Percentiles rank a stretch among this genome's conserved stretches.
These are phyloP conservation scores for Ligustrum vulgare DNA, from an alignment of 257 asterid genomes.

Conservation along the genomic window DNA sequence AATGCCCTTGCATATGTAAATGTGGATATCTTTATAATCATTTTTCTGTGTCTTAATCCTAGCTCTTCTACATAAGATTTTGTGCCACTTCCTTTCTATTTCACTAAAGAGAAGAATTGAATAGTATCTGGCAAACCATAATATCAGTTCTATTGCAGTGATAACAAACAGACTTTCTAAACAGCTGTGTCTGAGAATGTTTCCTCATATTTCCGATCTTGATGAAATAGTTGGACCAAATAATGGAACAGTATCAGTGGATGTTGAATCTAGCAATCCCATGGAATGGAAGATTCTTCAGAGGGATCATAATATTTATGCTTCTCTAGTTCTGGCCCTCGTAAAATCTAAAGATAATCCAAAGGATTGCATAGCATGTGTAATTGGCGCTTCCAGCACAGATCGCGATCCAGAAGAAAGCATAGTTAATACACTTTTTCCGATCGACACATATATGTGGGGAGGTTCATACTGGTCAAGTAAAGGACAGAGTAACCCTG, in stretches of 20 bases:
- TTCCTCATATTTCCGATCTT: conserved; percentile 42
- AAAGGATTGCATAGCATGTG: conserved; percentile 34
- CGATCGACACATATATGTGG: conserved; percentile 28
- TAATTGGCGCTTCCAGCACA: conserved; percentile 59
- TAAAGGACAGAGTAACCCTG: conserved; percentile 47
- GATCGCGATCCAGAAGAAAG: conserved; percentile 37
- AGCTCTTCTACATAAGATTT: background rate
- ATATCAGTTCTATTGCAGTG: conserved; percentile 38
- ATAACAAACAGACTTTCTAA: conserved; percentile 46
- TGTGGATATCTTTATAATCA: background rate
- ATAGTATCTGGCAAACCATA: background rate
- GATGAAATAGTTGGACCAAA: conserved; percentile 24
- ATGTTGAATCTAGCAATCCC: conserved; percentile 32
- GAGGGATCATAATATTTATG: conserved; percentile 46
- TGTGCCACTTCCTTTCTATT: background rate
- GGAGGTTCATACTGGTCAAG: conserved; percentile 60
- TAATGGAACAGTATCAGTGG: conserved; percentile 4
- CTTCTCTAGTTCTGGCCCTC: conserved; percentile 38
- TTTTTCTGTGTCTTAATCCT: background rate
- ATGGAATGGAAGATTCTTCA: conserved; percentile 31
- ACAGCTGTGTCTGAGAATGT: conserved; percentile 46
- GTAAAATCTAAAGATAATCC: conserved; percentile 23
- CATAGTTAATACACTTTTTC: conserved; percentile 36
- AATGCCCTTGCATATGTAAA: background rate
- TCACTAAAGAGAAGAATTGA: background rate